Base-by-base conservation (phyloP, 495 filamentous ascomycete genomes). In the Xylaria bambusicola region DNA sequence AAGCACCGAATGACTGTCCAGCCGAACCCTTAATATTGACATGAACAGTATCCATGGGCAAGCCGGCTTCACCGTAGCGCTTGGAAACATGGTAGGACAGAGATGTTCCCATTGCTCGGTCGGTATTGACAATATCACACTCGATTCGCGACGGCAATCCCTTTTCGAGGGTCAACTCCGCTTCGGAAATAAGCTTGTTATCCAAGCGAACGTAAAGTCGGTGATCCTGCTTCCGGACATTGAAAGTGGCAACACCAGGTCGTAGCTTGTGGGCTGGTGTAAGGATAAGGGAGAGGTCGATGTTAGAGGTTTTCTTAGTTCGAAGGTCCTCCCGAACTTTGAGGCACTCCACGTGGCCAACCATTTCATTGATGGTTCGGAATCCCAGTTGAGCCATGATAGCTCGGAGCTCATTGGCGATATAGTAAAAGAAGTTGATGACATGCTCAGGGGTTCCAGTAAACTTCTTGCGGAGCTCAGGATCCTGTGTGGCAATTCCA, bases 351-450 rank as follows among this genome's bases (percentile, higher is more conserved):
- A 90, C 93, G 62, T 87, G 93, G 20, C 94, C 94, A 65, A 99
- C 90, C 94, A 98, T 98, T 74, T 99, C 94, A 66, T 99, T 99
- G 70, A 99, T 86, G 27, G 89, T 96, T 47, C 94, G 85, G 81
- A 97, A 89, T 55, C 94, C 94, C 64, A 98, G 83, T 73, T 89
- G 93, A 27, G 94, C 93, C 94, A 99, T 98, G 75, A 99, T 97
- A 17, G 94, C 93, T 62, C 94, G 88, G 59, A 99, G 86, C 79
- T 99, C 94, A 67, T 99, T 99, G 61, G 95, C 87, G 47, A 99
- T 82, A 66, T 99, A 99, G 77, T 97, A 99, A 79, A 99, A 99
- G 83, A 98, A 99, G 81, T 99, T 99, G 75, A 99, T 99, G 45
- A 97, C 94, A 70, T 99, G 91, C 75, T 99, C 94, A 6, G 94